Base-by-base conservation (phyloP, 371 early-diverging fungal genomes). In the Chytridium lagenaria region DNA sequence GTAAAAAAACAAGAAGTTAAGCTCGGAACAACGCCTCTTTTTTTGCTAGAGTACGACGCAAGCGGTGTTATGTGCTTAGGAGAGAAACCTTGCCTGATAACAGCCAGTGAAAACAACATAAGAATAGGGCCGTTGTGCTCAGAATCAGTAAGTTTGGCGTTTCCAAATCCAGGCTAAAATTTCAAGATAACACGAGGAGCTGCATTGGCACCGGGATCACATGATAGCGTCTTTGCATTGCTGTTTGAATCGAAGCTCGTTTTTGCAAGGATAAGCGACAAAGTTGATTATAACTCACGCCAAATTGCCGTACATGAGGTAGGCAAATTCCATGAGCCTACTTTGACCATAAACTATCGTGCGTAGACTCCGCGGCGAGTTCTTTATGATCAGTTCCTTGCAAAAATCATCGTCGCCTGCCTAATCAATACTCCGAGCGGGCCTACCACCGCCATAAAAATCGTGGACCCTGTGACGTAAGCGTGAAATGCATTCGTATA, bases 401-500 rank as follows among this genome's bases (percentile, higher is more conserved):
- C 61, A 10, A 74, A 28, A 26, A 67, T 77, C 0, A 39, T 81
- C 1, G 73, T 81, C 22, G 78, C 77, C 1, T 68, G 69, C 44
- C 63, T 49, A 12, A 57, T 30, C 26, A 23, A 55, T 16, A 23
- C 7, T 34, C 36, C 52, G 38, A 50, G 23, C 10, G 69, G 40
- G 28, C 16, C 36, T 40, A 52, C 63, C 39, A 74, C 75, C 10
- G 70, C 73, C 52, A 68, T 81, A 0, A 52, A 66, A 33, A 57
- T 81, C 15, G 49, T 78, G 2, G 69, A 77, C 67, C 73, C 77
- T 1, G 28, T 39, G 19, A 78, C 63, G 75, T 77, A 51, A 23
- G 68, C 30, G 19, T 12, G 10, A 22, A 16, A 34, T 51, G 44
- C n/a, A 39, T 50, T 28, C 31, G 7, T 59, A 16, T 57, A 34